A percentile compares a stretch with the other conserved stretches of the same genome.
Conservation (phyloP, 1,284 basidiomycete genomes). For the Vanrija sp. region DNA sequence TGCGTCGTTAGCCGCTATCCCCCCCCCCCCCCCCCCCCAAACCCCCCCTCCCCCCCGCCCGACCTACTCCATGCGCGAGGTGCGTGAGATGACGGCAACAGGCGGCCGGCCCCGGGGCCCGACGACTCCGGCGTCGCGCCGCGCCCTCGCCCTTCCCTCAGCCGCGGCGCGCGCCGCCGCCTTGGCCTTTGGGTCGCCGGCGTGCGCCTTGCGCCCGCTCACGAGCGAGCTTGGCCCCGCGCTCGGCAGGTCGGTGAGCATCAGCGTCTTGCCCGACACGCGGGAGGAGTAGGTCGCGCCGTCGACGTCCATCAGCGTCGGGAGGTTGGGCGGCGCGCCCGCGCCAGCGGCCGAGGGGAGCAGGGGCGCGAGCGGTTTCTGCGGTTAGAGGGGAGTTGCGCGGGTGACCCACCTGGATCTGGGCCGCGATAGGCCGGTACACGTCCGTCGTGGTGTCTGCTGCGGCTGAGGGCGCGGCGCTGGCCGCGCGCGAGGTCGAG, state of each 20-base stretch:
- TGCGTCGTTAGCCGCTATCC: conserved; percentile 10
- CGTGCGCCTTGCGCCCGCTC: conserved; percentile 29
- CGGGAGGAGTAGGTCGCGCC: conserved; percentile 24
- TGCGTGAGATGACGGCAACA: conserved; percentile 3
- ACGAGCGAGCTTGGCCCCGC: conserved; percentile 17
- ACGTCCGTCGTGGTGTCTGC: too few relatives aligned
- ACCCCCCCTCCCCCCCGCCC: too few relatives aligned
- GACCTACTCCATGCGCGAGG: conserved; percentile 28
- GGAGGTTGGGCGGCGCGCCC: conserved; percentile 7
- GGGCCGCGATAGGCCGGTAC: too few relatives aligned
- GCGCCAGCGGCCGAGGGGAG: neutral
- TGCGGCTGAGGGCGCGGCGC: too few relatives aligned
- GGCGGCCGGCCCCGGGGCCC: conserved; percentile 13
- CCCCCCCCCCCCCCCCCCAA: too few relatives aligned
- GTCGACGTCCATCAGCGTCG: conserved; percentile 25
- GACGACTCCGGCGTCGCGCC: conserved; percentile 5
- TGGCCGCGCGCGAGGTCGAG: too few relatives aligned
- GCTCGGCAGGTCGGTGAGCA: conserved; percentile 17
- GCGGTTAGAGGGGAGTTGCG: too few relatives aligned
- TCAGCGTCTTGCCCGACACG: conserved; percentile 34
- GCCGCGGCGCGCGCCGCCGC: conserved; percentile 12
- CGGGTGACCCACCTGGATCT: too few relatives aligned
- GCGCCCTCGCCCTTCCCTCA: neutral
- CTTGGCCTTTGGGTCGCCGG: conserved; percentile 20
- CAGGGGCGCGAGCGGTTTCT: conserved; percentile 21